These are phyloP conservation scores for Sporodiniella umbellata DNA, from an alignment of 371 early-diverging fungal species.

Conservation along the genomic window DNA sequence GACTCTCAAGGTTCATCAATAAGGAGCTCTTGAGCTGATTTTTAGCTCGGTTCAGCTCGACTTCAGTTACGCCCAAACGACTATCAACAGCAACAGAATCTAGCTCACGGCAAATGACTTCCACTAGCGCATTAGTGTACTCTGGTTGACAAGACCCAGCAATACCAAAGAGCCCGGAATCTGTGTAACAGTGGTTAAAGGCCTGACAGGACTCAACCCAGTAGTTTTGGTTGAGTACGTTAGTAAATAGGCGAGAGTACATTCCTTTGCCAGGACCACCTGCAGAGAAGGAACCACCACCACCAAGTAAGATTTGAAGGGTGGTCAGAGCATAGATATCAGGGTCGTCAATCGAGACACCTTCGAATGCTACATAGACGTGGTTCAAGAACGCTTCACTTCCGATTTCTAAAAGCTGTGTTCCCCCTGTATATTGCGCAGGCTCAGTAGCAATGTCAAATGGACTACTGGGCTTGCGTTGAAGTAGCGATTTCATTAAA, in stretches of 20 bases:
- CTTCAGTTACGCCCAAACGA: slow-evolving; percentile 38
- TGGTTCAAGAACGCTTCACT: slow-evolving; percentile 74
- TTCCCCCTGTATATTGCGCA: slow-evolving; percentile 84
- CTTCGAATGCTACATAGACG: slow-evolving; percentile 89
- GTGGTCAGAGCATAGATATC: slow-evolving; percentile 92
- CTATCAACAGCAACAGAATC: slow-evolving; percentile 63
- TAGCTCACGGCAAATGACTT: slow-evolving; percentile 83
- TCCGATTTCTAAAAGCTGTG: slow-evolving; percentile 60
- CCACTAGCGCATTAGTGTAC: slow-evolving; percentile 64
- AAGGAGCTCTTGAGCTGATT: slow-evolving; percentile 91
- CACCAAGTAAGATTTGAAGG: slow-evolving; percentile 89
- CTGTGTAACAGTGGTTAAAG: slow-evolving; percentile 88
- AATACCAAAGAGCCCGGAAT: slow-evolving; percentile 92
- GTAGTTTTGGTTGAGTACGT: slow-evolving; percentile 89
- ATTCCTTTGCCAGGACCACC: slow-evolving; percentile 99
- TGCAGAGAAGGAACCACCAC: slow-evolving; percentile 95
- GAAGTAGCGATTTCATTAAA: slow-evolving; percentile 27
- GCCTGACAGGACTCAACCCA: slow-evolving; percentile 94
- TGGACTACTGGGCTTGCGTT: slow-evolving; percentile 5
- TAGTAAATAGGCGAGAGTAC: slow-evolving; percentile 94
- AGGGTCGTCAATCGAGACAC: slow-evolving; percentile 72
- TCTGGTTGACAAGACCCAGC: slow-evolving; percentile 80
- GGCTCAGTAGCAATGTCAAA: slow-evolving; percentile 43
- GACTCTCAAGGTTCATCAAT: slow-evolving; percentile 91
- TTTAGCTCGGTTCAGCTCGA: slow-evolving; percentile 86